Evolutionary conservation across 345 rosid species (phyloP).

Genomic region (Citrus hindsii): DNA sequence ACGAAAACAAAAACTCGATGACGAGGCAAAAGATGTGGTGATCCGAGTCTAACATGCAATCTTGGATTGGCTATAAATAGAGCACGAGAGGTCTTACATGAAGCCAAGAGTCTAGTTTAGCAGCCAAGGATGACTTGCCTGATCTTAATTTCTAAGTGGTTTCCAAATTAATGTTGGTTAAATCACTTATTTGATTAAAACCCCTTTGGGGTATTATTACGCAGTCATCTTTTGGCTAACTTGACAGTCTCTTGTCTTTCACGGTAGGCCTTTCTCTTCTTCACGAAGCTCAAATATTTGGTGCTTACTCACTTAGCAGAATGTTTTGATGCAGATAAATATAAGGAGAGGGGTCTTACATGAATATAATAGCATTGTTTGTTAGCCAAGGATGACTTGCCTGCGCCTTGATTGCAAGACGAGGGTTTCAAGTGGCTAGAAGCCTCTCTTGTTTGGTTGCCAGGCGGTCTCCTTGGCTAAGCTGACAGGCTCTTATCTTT

Average conservation of each 20-base stretch:
- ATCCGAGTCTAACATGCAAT: background rate
- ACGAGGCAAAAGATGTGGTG: background rate
- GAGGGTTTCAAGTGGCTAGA: background rate
- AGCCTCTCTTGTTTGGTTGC: background rate
- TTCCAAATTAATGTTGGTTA: background rate
- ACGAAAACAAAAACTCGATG: background rate
- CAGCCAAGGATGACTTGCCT: conserved; percentile 5
- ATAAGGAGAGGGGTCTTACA: background rate
- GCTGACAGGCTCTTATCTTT: background rate
- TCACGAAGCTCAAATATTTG: background rate
- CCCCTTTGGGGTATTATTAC: background rate
- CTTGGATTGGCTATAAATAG: background rate
- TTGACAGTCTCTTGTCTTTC: background rate
- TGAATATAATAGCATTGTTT: background rate
- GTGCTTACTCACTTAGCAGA: background rate
- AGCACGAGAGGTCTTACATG: background rate
- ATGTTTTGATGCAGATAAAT: background rate
- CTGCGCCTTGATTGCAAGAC: background rate
- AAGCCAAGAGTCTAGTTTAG: background rate
- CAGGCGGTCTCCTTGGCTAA: conserved; percentile 6
- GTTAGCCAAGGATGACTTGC: conserved; percentile 10
- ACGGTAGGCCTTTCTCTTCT: conserved; percentile 1
- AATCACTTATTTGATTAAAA: background rate
- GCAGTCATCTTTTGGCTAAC: background rate
- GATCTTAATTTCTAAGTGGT: background rate